phyloP scores from a whole-genome alignment of 2,329 filamentous ascomycete species.

The Podosphaera leucotricha region DNA sequence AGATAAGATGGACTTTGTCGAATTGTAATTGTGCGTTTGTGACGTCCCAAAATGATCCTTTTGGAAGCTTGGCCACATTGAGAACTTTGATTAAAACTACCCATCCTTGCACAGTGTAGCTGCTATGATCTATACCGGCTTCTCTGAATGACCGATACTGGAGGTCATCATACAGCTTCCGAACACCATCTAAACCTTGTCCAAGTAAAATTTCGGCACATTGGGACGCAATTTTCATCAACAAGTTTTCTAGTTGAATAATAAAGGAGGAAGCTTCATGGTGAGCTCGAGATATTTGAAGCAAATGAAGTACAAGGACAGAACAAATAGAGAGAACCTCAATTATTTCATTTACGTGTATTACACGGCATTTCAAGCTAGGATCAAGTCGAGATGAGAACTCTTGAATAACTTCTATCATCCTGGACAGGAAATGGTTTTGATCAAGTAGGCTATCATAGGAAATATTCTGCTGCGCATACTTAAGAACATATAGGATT shows the following conservation, averaged over 20 bases:
- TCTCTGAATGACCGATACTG: conserved; percentile 23
- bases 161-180: conserved; percentile 24
- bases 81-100: conserved; percentile 31
- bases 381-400: conserved; percentile 7
- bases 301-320: conserved; percentile 18
- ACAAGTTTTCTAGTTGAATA: conserved; percentile 24
- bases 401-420: conserved; percentile 12
- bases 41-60: conserved; percentile 37
- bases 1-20: conserved; percentile 16
- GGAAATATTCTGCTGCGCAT: conserved; percentile 10
- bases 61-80: conserved; percentile 24
- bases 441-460: conserved; percentile 5
- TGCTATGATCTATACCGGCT: conserved; percentile 26
- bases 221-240: conserved; percentile 21
- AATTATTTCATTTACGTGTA: conserved; percentile 2
- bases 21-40: conserved; percentile 21
- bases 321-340: conserved; percentile 8
- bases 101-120: conserved; percentile 29
- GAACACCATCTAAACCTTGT: conserved; percentile 22
- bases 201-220: conserved; percentile 20
- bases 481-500: conserved; percentile 11
- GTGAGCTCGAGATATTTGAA: conserved; percentile 19
- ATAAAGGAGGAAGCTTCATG: conserved; percentile 2
- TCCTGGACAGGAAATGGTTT: conserved; percentile 10
- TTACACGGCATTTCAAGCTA: neutral